Base-by-base conservation (phyloP, 1,139 yeast species). In the Barnettozyma hawaiiensis region DNA sequence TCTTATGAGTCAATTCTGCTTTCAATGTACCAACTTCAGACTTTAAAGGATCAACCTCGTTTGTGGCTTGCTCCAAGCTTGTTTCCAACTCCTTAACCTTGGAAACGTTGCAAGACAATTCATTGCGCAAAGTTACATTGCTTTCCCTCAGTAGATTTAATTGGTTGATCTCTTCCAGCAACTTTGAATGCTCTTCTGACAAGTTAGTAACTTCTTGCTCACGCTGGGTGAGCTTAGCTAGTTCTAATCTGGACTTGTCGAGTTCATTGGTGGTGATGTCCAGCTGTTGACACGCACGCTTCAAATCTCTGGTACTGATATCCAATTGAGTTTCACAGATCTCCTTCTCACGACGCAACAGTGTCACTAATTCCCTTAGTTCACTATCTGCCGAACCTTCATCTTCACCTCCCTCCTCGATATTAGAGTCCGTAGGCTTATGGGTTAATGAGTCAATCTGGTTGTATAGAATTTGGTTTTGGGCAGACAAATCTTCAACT, bases 301-400 rank as follows among this genome's bases (percentile, higher is more conserved):
- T 55, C 45, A 60, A 52, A 31, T 63, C 65, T 35, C 63, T 54
- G 14, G 55, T 46, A 9, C 61, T 52, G 21, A 71, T 65, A 10
- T 72, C 71, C 22, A 76, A 66, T 52, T 80, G 83, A 16, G 79
- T 73, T 44, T 81, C 85, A 2, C 81, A 71, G 5, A 80, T 69
- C 49, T 87, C 96, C 58, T 84, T 85, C 54, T 86, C 95, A 49
- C 84, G 79, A 40, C 90, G 81, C 46, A 87, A 67, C 53, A 75
- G 80, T 8, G 71, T 62, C 32, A 87, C 65, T 28, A 87, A 72
- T 50, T 81, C 82, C 43, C 76, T 73, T 55, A 72, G 54, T 35
- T 73, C 75, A 33, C 59, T 66, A 20, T 57, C 59, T 7, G 58
- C 51, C 1, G 45, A 29, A 31, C 49, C 60, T n/a, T 54, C 60